Evolutionary conservation across 148 eudicot species (phyloP).

Genomic region (Rhododendron williamsianum): DNA sequence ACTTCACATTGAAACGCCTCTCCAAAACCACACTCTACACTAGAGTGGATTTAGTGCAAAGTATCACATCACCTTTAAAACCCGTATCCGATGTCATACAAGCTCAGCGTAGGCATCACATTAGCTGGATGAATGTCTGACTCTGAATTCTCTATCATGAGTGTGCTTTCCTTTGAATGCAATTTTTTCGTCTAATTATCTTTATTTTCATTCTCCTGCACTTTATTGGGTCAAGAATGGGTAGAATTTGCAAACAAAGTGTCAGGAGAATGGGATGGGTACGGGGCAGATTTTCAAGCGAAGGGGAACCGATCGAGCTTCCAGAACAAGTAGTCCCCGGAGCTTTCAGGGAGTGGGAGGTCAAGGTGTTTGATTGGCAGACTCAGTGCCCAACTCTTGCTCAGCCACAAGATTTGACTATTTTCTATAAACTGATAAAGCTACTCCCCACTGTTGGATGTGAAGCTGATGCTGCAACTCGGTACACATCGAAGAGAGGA

Average conservation of each 20-base stretch:
- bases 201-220: not conserved
- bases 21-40: not conserved
- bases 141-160: not conserved
- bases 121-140: not conserved
- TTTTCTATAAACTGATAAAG: conserved; percentile 54
- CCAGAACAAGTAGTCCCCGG: conserved; percentile 85
- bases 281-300: conserved; percentile 70
- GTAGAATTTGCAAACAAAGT: conserved; percentile 61
- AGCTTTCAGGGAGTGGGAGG: conserved; percentile 96
- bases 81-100: not conserved
- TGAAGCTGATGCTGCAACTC: conserved; percentile 98
- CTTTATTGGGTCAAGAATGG: conserved; percentile 43
- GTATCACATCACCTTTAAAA: not conserved
- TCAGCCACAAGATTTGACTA: conserved; percentile 21
- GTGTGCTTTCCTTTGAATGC: not conserved
- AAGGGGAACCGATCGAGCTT: conserved; percentile 73
- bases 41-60: not conserved
- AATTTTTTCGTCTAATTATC: not conserved
- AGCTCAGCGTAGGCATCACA: not conserved
- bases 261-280: conserved; percentile 99
- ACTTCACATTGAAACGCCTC: not conserved
- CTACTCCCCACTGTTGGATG: conserved; percentile 97
- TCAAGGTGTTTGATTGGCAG: conserved; percentile 93
- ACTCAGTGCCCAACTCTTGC: conserved; percentile 96
- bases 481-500: conserved; percentile 45